Evolutionary conservation across 2,329 filamentous ascomycete species (phyloP).

Genomic region (Phialophora chinensis): DNA sequence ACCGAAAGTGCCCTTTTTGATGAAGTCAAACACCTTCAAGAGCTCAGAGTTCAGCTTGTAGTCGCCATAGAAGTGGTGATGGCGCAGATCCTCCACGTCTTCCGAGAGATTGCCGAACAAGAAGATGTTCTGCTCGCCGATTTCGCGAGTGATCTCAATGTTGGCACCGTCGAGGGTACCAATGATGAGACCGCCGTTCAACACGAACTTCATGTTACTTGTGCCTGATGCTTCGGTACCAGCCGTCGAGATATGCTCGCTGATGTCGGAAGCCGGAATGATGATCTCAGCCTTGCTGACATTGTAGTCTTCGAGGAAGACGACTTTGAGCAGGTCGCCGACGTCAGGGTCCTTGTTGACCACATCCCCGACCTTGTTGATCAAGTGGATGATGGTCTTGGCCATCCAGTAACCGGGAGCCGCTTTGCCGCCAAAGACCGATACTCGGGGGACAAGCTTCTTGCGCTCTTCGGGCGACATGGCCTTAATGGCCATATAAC

Average conservation of each 20-base stretch:
- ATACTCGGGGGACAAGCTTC: constrained; percentile 85
- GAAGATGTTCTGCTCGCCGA: constrained; percentile 97
- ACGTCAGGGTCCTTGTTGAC: constrained; percentile 93
- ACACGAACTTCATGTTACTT: constrained; percentile 99
- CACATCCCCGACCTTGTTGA: constrained; percentile 88
- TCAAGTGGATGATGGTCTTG: constrained; percentile 95
- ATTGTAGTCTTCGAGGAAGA: constrained; percentile 98
- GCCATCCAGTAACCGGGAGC: constrained; percentile 99
- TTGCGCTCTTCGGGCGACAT: constrained; percentile 83
- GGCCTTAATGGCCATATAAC: constrained; percentile 86
- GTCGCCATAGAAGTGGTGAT: constrained; percentile 81
- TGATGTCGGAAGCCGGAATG: constrained; percentile 89
- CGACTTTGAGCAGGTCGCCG: constrained; percentile 92
- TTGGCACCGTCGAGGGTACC: constrained; percentile 98
- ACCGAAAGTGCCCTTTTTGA: constrained; percentile 81
- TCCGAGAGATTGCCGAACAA: constrained; percentile 95
- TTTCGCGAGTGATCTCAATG: constrained; percentile 96
- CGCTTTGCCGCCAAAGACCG: constrained; percentile 96
- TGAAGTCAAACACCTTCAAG: constrained; percentile 79
- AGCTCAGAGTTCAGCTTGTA: constrained; percentile 80
- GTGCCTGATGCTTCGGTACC: constrained; percentile 89
- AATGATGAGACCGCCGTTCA: constrained; percentile 96
- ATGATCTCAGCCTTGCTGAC: constrained; percentile 99
- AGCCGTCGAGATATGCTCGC: constrained; percentile 97
- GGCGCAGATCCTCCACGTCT: constrained; percentile 94